A percentile compares a stretch with the other conserved stretches of the same genome.
Evolutionary conservation across 176 grass and related monocot genomes (phyloP).

Genomic region (Neostapfia colusana): DNA sequence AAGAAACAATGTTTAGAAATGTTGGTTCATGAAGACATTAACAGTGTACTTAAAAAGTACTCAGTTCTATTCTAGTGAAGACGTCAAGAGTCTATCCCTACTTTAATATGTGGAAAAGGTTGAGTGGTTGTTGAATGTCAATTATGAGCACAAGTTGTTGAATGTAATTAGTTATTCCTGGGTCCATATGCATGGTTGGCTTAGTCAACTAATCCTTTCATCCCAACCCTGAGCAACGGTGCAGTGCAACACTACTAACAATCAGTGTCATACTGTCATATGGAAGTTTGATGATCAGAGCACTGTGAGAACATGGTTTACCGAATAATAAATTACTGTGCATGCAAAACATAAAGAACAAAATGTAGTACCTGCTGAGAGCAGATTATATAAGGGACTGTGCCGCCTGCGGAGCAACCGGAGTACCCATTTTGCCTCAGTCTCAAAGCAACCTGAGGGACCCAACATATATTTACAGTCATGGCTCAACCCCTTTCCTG

Average conservation of each 20-base stretch:
- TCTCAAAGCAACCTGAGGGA: constrained; percentile 87
- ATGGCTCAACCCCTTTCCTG: background rate
- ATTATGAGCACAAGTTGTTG: background rate
- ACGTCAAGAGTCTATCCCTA: background rate
- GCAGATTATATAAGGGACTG: constrained; percentile 96
- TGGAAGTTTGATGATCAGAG: constrained; percentile 9
- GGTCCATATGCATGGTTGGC: background rate
- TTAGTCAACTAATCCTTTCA: background rate
- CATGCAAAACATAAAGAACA: constrained; percentile 30
- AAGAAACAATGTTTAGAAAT: background rate
- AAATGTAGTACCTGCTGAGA: constrained; percentile 63
- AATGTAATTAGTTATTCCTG: background rate
- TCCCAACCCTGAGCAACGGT: background rate
- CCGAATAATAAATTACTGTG: constrained; percentile 1
- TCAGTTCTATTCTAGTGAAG: background rate
- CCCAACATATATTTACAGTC: constrained; percentile 12
- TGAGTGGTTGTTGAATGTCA: background rate
- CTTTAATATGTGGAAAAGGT: background rate
- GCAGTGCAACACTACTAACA: background rate
- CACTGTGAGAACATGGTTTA: background rate
- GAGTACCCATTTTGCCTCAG: constrained; percentile 87
- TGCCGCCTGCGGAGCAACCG: constrained; percentile 82
- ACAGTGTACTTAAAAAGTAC: background rate
- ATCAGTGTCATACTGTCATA: constrained; percentile 6
- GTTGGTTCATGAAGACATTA: background rate